Evolutionary conservation across 352 stramenopile genomes (phyloP).

Genomic region (Pythium utonaiense): DNA sequence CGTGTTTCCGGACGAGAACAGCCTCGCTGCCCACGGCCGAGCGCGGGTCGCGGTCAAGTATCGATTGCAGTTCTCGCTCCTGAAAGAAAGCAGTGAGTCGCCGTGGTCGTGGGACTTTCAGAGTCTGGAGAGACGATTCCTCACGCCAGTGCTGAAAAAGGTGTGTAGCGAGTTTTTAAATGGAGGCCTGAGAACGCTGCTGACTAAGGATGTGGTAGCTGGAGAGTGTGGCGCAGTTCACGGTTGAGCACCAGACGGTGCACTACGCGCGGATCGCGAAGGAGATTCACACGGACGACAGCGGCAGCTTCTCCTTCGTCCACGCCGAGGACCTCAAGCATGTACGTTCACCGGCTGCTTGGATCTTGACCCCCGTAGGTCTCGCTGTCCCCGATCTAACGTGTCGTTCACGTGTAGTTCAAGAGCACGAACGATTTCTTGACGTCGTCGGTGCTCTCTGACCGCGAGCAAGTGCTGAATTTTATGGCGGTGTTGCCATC

Average conservation of each 20-base stretch:
- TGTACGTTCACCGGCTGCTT: constrained; percentile 25
- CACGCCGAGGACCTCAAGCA: constrained; percentile 63
- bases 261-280: constrained; percentile 67
- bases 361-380: too few relatives aligned
- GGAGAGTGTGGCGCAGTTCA: constrained; percentile 57
- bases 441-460: constrained; percentile 53
- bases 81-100: constrained; percentile 48
- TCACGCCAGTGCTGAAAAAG: constrained; percentile 47
- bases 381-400: too few relatives aligned
- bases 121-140: constrained; percentile 36
- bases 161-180: constrained; percentile 17
- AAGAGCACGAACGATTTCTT: constrained; percentile 78
- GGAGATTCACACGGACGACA: constrained; percentile 34
- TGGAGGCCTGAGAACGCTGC: background rate
- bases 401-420: constrained; percentile 38
- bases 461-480: constrained; percentile 72
- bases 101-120: constrained; percentile 47
- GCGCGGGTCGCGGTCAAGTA: constrained; percentile 56
- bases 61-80: constrained; percentile 60
- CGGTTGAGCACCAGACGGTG: constrained; percentile 61
- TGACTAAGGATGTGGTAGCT: constrained; percentile 12
- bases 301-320: constrained; percentile 38
- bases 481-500: constrained; percentile 72
- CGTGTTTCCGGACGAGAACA: constrained; percentile 27
- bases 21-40: constrained; percentile 24